phyloP scores from a whole-genome alignment of 169 alveolate genomes.

The Eimeria brunetti region DNA sequence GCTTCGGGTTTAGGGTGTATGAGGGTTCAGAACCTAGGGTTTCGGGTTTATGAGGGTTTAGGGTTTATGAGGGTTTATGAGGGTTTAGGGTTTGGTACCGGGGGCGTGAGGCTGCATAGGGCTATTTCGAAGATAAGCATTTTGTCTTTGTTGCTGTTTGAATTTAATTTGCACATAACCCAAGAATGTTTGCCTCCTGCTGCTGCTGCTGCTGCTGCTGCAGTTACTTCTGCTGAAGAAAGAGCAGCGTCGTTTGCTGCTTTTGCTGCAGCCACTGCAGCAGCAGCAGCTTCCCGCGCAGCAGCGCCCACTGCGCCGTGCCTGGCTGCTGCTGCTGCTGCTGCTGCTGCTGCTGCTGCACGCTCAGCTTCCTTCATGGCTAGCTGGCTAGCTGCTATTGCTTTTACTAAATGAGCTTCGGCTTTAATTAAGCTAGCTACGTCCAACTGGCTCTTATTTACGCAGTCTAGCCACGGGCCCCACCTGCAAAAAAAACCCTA shows the following conservation, averaged over 20 bases:
- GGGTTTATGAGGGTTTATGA: too few relatives aligned
- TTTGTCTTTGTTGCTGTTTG: background rate
- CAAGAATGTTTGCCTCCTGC: conserved; percentile 44
- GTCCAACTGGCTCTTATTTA: conserved; percentile 32
- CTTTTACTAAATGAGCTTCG: conserved; percentile 16
- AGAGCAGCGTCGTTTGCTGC: conserved; percentile 38
- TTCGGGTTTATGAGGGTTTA: too few relatives aligned
- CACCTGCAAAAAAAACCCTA: conserved; percentile 2
- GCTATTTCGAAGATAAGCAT: conserved; percentile 1
- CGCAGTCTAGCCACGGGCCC: conserved; percentile 51
- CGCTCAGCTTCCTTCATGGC: conserved; percentile 23
- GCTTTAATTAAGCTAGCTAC: conserved; percentile 28
- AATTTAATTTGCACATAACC: conserved; percentile 10
- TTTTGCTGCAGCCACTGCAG: conserved; percentile 69
- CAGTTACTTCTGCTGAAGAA: conserved; percentile 42
- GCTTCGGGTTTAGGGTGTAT: too few relatives aligned
- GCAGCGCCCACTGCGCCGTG: conserved; percentile 42
- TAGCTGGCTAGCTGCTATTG: conserved; percentile 52
- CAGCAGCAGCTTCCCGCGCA: conserved; percentile 49
- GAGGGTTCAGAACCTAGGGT: too few relatives aligned
- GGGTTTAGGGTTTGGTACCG: too few relatives aligned
- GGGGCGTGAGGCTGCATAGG: conserved; percentile 45
- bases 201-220: conserved; percentile 68
- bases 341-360: conserved; percentile 18
- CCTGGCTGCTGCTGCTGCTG: conserved; percentile 18